Percentiles rank a stretch among this genome's conserved stretches.
Evolutionary conservation across 2,329 filamentous ascomycete species (phyloP).

Genomic region (Botrytis fragariae): DNA sequence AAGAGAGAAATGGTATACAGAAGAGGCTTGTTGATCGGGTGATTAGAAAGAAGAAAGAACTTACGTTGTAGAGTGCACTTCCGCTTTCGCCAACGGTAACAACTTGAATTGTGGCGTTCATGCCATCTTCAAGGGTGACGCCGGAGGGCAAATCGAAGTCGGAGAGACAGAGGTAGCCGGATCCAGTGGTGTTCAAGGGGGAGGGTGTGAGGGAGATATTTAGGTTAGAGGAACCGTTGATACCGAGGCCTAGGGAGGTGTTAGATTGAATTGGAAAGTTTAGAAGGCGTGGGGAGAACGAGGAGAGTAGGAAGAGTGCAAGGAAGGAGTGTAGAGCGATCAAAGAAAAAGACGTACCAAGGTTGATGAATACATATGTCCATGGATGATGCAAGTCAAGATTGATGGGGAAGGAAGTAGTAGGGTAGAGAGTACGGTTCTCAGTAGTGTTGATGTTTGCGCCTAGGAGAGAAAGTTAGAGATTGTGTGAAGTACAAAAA

Average conservation of each 20-base stretch:
- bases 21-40: too few relatives aligned
- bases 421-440: conserved; percentile 14
- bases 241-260: conserved; percentile 12
- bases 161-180: conserved; percentile 20
- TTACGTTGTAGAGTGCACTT: conserved; percentile 22
- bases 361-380: conserved; percentile 17
- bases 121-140: conserved; percentile 11
- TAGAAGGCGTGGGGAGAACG: not conserved
- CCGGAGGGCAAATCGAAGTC: conserved; percentile 17
- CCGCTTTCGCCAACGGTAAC: conserved; percentile 21
- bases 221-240: conserved; percentile 21
- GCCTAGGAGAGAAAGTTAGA: conserved; percentile 5
- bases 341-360: not conserved
- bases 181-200: conserved; percentile 21
- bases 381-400: conserved; percentile 3
- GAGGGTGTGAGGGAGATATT: conserved; percentile 16
- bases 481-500: too few relatives aligned
- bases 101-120: conserved; percentile 22
- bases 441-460: conserved; percentile 22
- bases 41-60: not conserved
- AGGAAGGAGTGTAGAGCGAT: not conserved
- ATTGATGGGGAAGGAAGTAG: not conserved
- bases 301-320: not conserved
- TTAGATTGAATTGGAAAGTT: not conserved
- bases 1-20: not conserved